Percentiles rank a stretch among this genome's conserved stretches.
Conservation (phyloP, 345 rosid genomes). For the Citrus inodora region DNA sequence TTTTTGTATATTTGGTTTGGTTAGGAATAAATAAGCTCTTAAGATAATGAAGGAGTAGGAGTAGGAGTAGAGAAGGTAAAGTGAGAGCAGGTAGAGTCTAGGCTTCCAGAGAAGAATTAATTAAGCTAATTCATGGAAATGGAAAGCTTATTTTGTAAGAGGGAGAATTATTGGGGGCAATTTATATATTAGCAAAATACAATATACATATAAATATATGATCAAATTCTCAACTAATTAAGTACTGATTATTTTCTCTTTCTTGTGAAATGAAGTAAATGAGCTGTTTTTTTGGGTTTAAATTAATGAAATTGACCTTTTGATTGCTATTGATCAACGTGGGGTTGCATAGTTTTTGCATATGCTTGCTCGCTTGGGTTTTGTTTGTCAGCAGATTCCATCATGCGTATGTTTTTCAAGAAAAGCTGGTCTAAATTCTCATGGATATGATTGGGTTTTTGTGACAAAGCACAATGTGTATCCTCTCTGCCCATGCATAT, state of each 20-base stretch:
- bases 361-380: too few species aligned
- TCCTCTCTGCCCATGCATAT: too few species aligned
- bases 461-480: too few species aligned
- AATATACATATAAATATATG: neutral
- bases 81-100: conserved; percentile 13
- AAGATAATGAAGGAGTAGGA: neutral
- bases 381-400: too few species aligned
- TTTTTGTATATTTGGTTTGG: neutral
- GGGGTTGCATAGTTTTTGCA: too few species aligned
- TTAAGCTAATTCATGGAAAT: neutral
- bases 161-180: neutral
- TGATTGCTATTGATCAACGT: too few species aligned
- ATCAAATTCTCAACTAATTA: neutral
- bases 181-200: neutral
- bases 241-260: neutral
- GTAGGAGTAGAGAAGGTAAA: conserved; percentile 1
- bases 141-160: neutral
- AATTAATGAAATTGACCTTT: too few species aligned
- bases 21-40: neutral
- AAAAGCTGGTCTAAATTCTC: too few species aligned
- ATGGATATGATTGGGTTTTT: too few species aligned
- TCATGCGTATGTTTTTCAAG: too few species aligned
- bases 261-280: neutral
- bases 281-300: neutral
- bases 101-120: too few species aligned